These are phyloP conservation scores for Pseudevernia furfuracea DNA, from an alignment of 495 filamentous ascomycete genomes.

Conservation along the genomic window DNA sequence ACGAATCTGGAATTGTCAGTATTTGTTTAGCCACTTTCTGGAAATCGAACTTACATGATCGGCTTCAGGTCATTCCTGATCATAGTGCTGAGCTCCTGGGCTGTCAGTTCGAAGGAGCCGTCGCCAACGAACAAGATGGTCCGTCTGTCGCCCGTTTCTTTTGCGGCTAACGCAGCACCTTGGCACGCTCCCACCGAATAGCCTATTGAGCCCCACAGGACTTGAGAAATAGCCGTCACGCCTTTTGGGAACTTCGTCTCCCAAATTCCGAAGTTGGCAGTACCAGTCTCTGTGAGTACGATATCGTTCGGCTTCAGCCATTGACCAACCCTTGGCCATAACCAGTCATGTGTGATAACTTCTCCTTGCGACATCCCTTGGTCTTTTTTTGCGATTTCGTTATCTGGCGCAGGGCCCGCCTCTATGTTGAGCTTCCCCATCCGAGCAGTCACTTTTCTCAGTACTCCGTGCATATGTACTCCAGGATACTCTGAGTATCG, in stretches of 20 bases:
- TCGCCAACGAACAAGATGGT: conserved; percentile 85
- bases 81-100: conserved; percentile 82
- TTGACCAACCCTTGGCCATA: conserved; percentile 75
- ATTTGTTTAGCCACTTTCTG: conserved; percentile 9
- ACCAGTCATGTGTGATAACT: conserved; percentile 72
- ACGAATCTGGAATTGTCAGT: conserved; percentile 44
- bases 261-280: conserved; percentile 83
- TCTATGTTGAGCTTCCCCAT: conserved; percentile 50
- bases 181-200: conserved; percentile 74
- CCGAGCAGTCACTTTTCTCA: conserved; percentile 60
- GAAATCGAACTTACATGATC: conserved; percentile 55
- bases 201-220: conserved; percentile 84
- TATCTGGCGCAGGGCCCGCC: conserved; percentile 39
- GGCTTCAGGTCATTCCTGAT: conserved; percentile 67
- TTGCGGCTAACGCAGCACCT: conserved; percentile 63
- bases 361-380: conserved; percentile 36
- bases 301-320: conserved; percentile 72
- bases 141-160: conserved; percentile 52
- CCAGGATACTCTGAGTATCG: conserved; percentile 78
- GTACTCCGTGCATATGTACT: conserved; percentile 78
- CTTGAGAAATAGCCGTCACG: conserved; percentile 72
- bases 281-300: conserved; percentile 83
- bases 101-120: conserved; percentile 76
- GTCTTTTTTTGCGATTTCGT: conserved; percentile 51
- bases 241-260: conserved; percentile 72